Conservation (phyloP, 176 grass and related monocot genomes). For the Ampelocalamus luodianensis region DNA sequence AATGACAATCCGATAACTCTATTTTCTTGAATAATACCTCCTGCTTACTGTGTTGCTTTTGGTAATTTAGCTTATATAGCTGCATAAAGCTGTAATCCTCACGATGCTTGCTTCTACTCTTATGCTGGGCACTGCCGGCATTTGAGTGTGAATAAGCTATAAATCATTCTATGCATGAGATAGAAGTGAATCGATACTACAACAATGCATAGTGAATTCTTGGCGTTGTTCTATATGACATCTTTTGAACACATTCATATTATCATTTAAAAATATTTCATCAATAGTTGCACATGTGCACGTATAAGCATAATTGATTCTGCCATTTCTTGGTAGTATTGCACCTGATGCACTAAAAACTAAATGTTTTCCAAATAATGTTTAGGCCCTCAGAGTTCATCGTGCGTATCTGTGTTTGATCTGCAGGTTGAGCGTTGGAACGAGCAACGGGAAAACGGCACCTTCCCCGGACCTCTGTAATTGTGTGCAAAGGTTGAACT, state of each 20-base stretch:
- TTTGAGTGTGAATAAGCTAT: slow-evolving; percentile 7
- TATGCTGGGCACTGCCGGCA: background rate
- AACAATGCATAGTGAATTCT: background rate
- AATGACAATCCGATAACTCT: background rate
- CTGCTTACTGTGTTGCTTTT: slow-evolving; percentile 9
- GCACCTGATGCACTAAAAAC: background rate
- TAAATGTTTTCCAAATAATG: background rate
- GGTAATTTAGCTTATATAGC: background rate
- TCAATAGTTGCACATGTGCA: background rate
- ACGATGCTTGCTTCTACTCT: background rate
- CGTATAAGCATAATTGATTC: background rate
- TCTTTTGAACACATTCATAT: slow-evolving; percentile 3
- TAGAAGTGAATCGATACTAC: slow-evolving; percentile 10
- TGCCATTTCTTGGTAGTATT: background rate
- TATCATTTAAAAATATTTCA: background rate
- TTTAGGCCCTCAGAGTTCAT: background rate
- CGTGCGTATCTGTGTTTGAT: background rate
- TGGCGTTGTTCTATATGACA: background rate
- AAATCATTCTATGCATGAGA: background rate
- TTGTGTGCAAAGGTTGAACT: background rate
- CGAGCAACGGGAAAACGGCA: slow-evolving; percentile 88
- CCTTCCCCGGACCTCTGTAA: slow-evolving; percentile 88
- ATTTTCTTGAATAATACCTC: background rate
- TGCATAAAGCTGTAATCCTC: background rate
- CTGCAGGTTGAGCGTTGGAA: slow-evolving; percentile 91